A percentile compares a stretch with the other conserved stretches of the same genome.
These are phyloP conservation scores for Candida chauliodis DNA, from an alignment of 805 yeast species.

Conservation along the genomic window DNA sequence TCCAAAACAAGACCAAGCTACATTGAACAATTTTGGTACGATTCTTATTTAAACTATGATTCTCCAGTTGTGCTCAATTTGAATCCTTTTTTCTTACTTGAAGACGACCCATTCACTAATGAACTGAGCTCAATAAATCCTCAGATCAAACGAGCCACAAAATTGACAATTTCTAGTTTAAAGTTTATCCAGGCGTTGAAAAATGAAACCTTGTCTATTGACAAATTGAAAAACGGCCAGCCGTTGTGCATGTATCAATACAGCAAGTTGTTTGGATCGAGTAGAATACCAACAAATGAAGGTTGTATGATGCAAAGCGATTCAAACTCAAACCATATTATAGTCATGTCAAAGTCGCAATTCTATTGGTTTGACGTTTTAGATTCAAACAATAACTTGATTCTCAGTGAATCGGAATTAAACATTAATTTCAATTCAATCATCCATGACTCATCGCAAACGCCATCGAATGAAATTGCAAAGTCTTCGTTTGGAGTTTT, in stretches of 20 bases:
- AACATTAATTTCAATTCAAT: constrained; percentile 72
- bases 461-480: constrained; percentile 57
- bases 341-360: constrained; percentile 80
- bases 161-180: constrained; percentile 70
- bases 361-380: constrained; percentile 94
- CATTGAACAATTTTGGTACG: constrained; percentile 94
- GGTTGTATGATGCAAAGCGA: constrained; percentile 89
- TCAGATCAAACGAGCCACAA: constrained; percentile 79
- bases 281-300: constrained; percentile 74
- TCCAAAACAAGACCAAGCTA: constrained; percentile 66
- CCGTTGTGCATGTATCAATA: constrained; percentile 91
- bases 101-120: constrained; percentile 83
- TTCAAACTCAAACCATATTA: constrained; percentile 69
- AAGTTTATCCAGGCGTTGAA: constrained; percentile 79
- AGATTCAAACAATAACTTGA: constrained; percentile 65
- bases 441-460: constrained; percentile 62
- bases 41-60: constrained; percentile 81
- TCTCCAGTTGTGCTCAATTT: constrained; percentile 88
- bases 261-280: constrained; percentile 78
- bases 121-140: constrained; percentile 42
- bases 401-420: constrained; percentile 72
- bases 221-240: constrained; percentile 54
- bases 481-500: constrained; percentile 82
- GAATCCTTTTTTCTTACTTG: constrained; percentile 85
- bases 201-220: constrained; percentile 70